Evolutionary conservation across 129 eudicot species (phyloP).

Genomic region (Scalesia atractyloides): DNA sequence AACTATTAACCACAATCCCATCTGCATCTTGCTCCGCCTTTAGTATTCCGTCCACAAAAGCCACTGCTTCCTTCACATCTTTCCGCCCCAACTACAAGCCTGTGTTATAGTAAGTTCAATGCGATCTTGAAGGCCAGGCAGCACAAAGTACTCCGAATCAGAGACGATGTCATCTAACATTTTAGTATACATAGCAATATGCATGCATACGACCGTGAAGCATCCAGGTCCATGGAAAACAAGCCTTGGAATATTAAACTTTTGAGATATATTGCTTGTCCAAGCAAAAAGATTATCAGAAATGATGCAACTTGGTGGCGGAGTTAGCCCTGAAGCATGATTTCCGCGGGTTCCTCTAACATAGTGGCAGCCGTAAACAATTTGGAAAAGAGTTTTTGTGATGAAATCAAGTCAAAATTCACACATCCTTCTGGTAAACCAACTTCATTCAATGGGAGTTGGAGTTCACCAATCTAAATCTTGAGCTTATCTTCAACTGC

Average conservation of each 20-base stretch:
- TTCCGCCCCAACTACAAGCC: conserved; percentile 15
- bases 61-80: not conserved
- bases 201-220: conserved; percentile 35
- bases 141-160: conserved; percentile 34
- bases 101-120: conserved; percentile 39
- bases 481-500: conserved; percentile 34
- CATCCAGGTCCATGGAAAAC: conserved; percentile 56
- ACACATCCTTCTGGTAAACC: conserved; percentile 61
- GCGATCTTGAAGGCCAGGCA: conserved; percentile 42
- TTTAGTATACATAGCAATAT: conserved; percentile 15
- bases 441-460: conserved; percentile 37
- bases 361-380: conserved; percentile 24
- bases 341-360: conserved; percentile 33
- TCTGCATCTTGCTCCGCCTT: conserved; percentile 25
- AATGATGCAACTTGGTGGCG: conserved; percentile 46
- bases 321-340: conserved; percentile 25
- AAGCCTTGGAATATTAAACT: conserved; percentile 42
- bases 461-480: conserved; percentile 35
- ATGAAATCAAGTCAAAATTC: conserved; percentile 32
- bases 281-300: conserved; percentile 40
- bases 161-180: conserved; percentile 20
- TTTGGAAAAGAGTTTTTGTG: conserved; percentile 1
- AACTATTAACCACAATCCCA: conserved; percentile 52
- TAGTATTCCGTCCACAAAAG: not conserved
- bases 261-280: conserved; percentile 34